Conservation (phyloP, 768 basidiomycete species). For the Nidularia sp. region DNA sequence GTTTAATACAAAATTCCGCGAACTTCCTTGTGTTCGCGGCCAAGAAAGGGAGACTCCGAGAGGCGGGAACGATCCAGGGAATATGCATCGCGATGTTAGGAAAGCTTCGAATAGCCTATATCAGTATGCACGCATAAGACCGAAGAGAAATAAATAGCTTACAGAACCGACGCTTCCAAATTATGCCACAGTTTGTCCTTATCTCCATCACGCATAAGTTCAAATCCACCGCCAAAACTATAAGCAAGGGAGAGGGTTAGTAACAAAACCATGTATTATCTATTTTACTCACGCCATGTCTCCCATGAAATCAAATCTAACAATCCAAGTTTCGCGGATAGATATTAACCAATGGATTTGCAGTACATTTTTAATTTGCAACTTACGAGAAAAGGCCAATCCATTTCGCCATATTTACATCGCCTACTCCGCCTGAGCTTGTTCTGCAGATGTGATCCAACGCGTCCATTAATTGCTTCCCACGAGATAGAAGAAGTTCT, state of each 20-base stretch:
- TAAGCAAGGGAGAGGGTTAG: not conserved
- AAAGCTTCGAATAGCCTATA: not conserved
- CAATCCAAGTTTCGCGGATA: not conserved
- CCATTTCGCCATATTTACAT: constrained; percentile 25
- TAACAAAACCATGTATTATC: not conserved
- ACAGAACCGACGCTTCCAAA: not conserved
- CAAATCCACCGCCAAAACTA: constrained; percentile 29
- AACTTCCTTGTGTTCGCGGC: not conserved
- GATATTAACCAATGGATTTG: not conserved
- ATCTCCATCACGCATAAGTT: constrained; percentile 30
- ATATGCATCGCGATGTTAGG: not conserved
- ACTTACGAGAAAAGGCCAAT: constrained; percentile 25
- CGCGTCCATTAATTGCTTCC: constrained; percentile 22
- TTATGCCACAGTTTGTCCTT: constrained; percentile 10
- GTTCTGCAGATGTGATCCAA: constrained; percentile 13
- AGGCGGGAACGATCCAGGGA: not conserved
- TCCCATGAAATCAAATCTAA: constrained; percentile 32
- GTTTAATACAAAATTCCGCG: not conserved
- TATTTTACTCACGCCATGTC: constrained; percentile 29
- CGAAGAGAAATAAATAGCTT: not conserved
- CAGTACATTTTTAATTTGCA: not conserved
- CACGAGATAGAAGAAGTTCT: constrained; percentile 20
- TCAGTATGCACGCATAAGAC: not conserved
- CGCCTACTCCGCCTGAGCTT: not conserved
- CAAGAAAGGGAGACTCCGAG: not conserved